Evolutionary conservation across 2,329 filamentous ascomycete species (phyloP).

Genomic region (Chaetomiaceae sp.): DNA sequence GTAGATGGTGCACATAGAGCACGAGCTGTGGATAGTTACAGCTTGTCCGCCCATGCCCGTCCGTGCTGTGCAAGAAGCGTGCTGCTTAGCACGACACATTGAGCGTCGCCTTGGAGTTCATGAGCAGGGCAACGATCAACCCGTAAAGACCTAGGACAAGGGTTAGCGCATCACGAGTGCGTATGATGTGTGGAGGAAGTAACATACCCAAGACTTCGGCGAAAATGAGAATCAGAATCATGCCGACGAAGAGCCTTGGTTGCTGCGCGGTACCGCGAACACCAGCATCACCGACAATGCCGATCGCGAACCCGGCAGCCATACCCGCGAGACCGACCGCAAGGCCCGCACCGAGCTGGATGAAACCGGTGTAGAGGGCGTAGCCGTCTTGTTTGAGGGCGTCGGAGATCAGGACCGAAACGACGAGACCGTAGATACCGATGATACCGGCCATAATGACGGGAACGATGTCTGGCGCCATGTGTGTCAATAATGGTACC

Average conservation of each 20-base stretch:
- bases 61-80: slow-evolving; percentile 15
- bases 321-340: slow-evolving; percentile 77
- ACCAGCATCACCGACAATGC: slow-evolving; percentile 84
- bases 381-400: slow-evolving; percentile 64
- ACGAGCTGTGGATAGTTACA: slow-evolving; percentile 27
- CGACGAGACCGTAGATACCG: slow-evolving; percentile 93
- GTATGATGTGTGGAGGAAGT: background rate
- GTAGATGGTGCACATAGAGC: slow-evolving; percentile 20
- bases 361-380: slow-evolving; percentile 75
- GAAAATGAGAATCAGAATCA: slow-evolving; percentile 99
- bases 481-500: slow-evolving; percentile 6
- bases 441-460: slow-evolving; percentile 99
- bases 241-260: slow-evolving; percentile 85
- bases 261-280: slow-evolving; percentile 81
- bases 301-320: slow-evolving; percentile 80
- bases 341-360: slow-evolving; percentile 79
- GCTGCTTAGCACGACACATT: slow-evolving; percentile 56
- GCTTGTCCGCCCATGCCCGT: slow-evolving; percentile 34
- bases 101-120: slow-evolving; percentile 88
- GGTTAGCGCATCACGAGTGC: background rate
- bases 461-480: slow-evolving; percentile 80
- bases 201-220: slow-evolving; percentile 90
- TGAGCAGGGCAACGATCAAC: slow-evolving; percentile 95
- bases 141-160: slow-evolving; percentile 79
- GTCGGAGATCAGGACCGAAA: slow-evolving; percentile 81